These are phyloP conservation scores for Solanum appendiculatum DNA, from an alignment of 257 asterid genomes.

Conservation along the genomic window DNA sequence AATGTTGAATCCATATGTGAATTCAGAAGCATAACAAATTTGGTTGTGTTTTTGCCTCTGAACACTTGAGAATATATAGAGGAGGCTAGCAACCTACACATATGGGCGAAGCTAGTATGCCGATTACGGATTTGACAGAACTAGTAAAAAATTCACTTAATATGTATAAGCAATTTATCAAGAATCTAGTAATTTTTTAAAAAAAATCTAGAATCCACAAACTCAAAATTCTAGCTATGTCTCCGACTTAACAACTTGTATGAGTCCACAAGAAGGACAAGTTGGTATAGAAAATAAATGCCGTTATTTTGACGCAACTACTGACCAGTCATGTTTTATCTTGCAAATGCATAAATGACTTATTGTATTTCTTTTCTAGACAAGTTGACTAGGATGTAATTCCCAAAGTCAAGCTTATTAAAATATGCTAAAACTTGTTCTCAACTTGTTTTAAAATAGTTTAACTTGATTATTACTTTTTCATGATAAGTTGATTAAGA, in stretches of 20 bases:
- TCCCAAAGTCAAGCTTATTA: not conserved
- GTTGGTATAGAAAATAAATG: not conserved
- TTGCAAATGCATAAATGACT: not conserved
- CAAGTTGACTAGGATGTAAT: not conserved
- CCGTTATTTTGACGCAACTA: not conserved
- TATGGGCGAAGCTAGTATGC: not conserved
- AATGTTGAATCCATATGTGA: not conserved
- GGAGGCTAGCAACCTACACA: not conserved
- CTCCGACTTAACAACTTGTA: not conserved
- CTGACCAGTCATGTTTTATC: not conserved
- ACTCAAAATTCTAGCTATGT: not conserved
- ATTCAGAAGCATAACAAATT: not conserved
- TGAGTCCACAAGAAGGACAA: not conserved
- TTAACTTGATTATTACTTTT: not conserved
- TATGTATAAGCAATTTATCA: not conserved
- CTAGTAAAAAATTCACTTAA: not conserved
- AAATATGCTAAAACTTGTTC: not conserved
- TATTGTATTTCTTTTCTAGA: not conserved
- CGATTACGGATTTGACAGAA: not conserved
- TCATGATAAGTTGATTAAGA: not conserved
- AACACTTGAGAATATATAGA: not conserved
- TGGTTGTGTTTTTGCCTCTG: not conserved
- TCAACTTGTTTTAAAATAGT: not conserved
- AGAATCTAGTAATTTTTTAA: not conserved
- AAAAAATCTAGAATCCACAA: not conserved